Evolutionary conservation across 1,284 basidiomycete species (phyloP).

Genomic region (Pseudozyma pruni): DNA sequence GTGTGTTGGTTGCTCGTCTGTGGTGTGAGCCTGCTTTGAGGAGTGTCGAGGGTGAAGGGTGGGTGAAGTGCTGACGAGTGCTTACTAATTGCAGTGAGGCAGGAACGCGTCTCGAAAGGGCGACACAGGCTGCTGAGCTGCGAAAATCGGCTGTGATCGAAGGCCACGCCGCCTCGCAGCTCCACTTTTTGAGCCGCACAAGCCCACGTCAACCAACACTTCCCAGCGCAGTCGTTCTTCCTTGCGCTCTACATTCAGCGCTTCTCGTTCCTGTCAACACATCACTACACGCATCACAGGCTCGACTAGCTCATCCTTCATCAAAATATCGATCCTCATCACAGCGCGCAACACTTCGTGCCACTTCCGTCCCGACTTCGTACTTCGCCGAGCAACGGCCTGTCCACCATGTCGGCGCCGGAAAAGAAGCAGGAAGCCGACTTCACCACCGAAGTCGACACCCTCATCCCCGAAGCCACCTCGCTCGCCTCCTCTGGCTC

Average conservation of each 20-base stretch:
- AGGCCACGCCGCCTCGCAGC: constrained; percentile 41
- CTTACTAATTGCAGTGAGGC: not conserved
- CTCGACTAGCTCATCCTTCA: no score
- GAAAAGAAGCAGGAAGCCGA: constrained; percentile 73
- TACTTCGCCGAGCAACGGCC: no score
- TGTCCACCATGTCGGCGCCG: constrained; percentile 37
- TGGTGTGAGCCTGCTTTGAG: no score
- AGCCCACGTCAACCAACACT: constrained; percentile 25
- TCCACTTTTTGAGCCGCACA: constrained; percentile 40
- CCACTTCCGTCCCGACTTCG: no score
- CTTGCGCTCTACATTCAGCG: no score
- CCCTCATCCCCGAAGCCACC: constrained; percentile 70
- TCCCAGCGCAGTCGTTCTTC: not conserved
- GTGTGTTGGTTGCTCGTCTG: no score
- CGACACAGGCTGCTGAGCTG: not conserved
- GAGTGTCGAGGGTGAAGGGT: no score
- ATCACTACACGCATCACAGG: not conserved
- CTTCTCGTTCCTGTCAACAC: not conserved
- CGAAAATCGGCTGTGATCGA: constrained; percentile 39
- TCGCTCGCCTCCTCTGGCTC: constrained; percentile 74
- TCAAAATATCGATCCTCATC: not conserved
- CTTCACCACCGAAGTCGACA: constrained; percentile 71
- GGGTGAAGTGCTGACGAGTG: not conserved
- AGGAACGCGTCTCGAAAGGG: constrained; percentile 5
- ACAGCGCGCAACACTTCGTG: no score